phyloP scores from a whole-genome alignment of 2,329 filamentous ascomycete genomes.

The Zymoseptoria pseudotritici region DNA sequence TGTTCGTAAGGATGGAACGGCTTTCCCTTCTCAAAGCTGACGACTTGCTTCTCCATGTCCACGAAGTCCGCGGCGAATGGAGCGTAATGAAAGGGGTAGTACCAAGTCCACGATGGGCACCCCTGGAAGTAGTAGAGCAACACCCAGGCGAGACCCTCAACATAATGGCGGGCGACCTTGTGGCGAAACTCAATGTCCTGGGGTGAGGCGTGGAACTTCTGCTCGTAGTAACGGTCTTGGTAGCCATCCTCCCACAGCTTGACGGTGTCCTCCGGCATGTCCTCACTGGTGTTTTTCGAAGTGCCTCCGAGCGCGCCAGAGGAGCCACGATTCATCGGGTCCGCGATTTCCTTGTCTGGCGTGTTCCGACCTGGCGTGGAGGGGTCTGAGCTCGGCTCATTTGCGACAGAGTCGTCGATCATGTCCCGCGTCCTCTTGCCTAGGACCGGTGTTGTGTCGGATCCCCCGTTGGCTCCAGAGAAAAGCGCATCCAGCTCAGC shows the following conservation, averaged over 20 bases:
- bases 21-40: slow-evolving; percentile 74
- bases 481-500: slow-evolving; percentile 25
- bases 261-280: slow-evolving; percentile 69
- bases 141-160: slow-evolving; percentile 92
- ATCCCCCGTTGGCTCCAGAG: slow-evolving; percentile 25
- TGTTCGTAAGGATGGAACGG: slow-evolving; percentile 93
- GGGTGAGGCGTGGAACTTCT: slow-evolving; percentile 83
- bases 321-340: slow-evolving; percentile 21
- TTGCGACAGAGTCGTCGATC: slow-evolving; percentile 50
- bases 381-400: slow-evolving; percentile 25
- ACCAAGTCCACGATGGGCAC: slow-evolving; percentile 98
- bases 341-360: slow-evolving; percentile 34
- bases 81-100: slow-evolving; percentile 96
- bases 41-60: slow-evolving; percentile 68
- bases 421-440: slow-evolving; percentile 73
- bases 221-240: slow-evolving; percentile 89
- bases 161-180: slow-evolving; percentile 83
- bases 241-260: slow-evolving; percentile 94
- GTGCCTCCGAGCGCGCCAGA: slow-evolving; percentile 33
- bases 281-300: slow-evolving; percentile 47
- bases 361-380: slow-evolving; percentile 53
- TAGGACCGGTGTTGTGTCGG: slow-evolving; percentile 44
- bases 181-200: slow-evolving; percentile 79
- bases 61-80: slow-evolving; percentile 95
- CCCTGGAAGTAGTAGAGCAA: slow-evolving; percentile 96